A percentile compares a stretch with the other conserved stretches of the same genome.
phyloP scores from a whole-genome alignment of 2,329 filamentous ascomycete genomes.

The Colletotrichum incanum region DNA sequence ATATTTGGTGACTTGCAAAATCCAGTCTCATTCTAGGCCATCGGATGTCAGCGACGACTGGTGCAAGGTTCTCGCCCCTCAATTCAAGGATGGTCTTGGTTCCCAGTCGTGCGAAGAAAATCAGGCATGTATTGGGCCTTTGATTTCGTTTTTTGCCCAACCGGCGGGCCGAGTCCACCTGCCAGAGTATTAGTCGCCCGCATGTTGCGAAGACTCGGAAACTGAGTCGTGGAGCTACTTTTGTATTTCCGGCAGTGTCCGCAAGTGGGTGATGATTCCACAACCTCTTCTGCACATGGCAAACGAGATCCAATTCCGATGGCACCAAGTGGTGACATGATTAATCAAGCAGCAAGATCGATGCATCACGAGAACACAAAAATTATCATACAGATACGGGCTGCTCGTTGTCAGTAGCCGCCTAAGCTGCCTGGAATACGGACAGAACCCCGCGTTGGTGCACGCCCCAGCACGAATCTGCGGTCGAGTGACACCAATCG shows the following conservation, averaged over 20 bases:
- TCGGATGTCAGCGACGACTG: neutral
- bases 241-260: conserved; percentile 19
- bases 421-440: neutral
- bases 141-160: no score
- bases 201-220: neutral
- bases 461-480: neutral
- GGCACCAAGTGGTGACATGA: neutral
- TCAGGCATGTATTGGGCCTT: neutral
- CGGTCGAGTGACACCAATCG: neutral
- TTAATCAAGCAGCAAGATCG: neutral
- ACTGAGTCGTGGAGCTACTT: conserved; percentile 10
- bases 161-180: neutral
- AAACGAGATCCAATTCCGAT: conserved; percentile 5
- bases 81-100: neutral
- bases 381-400: neutral
- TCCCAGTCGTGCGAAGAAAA: neutral
- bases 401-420: neutral
- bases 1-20: neutral
- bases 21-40: neutral
- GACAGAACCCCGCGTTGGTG: neutral
- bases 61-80: neutral
- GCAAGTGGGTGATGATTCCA: conserved; percentile 4
- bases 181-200: neutral
- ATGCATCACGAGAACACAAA: neutral
- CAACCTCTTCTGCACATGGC: neutral